Conservation (phyloP, 768 basidiomycete genomes). For the Amanita rubescens region DNA sequence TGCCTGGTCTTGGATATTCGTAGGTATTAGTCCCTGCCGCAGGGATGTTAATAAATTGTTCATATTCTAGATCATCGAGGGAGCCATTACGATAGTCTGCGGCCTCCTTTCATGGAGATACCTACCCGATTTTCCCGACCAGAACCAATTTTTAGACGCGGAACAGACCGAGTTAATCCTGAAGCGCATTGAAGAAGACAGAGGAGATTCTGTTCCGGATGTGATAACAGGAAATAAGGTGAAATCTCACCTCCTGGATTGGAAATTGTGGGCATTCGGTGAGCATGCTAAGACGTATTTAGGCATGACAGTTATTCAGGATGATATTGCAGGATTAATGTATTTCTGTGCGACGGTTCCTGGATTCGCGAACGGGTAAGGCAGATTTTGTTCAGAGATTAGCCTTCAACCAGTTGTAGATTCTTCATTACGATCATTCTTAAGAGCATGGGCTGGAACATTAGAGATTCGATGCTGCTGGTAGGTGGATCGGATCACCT, state of each 20-base stretch:
- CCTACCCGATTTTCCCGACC: conserved; percentile 41
- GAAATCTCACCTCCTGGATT: conserved; percentile 32
- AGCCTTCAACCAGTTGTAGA: conserved; percentile 14
- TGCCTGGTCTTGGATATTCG: conserved; percentile 51
- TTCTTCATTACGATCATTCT: conserved; percentile 42
- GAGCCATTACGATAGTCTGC: conserved; percentile 36
- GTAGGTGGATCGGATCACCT: conserved; percentile 15
- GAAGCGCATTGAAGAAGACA: conserved; percentile 38
- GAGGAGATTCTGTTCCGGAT: conserved; percentile 44
- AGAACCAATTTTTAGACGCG: conserved; percentile 35
- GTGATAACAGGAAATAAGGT: conserved; percentile 28
- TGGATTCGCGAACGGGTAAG: conserved; percentile 42
- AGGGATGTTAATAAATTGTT: not conserved
- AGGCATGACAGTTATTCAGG: not conserved
- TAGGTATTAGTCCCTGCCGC: conserved; percentile 16
- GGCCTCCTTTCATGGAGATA: conserved; percentile 38
- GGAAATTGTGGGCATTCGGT: conserved; percentile 45
- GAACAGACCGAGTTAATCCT: conserved; percentile 36
- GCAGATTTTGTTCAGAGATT: conserved; percentile 5
- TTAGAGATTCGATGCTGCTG: conserved; percentile 33
- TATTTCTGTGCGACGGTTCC: conserved; percentile 43
- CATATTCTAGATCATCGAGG: conserved; percentile 44
- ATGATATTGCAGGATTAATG: conserved; percentile 30
- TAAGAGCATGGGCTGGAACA: conserved; percentile 41
- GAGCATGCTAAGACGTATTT: conserved; percentile 3